A percentile compares a stretch with the other conserved stretches of the same genome.
These are phyloP conservation scores for Microbotryum lychnidis-dioicae DNA, from an alignment of 1,284 basidiomycete species.

Conservation along the genomic window DNA sequence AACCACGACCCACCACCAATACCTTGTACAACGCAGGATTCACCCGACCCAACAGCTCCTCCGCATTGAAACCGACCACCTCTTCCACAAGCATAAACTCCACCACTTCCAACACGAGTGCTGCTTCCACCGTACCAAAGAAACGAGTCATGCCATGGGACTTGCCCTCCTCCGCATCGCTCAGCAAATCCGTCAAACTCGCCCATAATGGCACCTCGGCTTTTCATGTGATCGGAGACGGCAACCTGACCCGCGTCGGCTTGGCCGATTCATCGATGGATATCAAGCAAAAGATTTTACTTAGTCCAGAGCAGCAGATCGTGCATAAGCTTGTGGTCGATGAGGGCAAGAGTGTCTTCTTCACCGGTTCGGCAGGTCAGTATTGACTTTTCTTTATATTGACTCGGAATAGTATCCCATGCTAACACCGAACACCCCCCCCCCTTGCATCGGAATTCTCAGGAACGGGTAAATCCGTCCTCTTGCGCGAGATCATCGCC, in stretches of 20 bases:
- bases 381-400: constrained; percentile 31
- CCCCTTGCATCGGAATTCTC: too few relatives aligned
- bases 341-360: constrained; percentile 74
- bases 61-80: not conserved
- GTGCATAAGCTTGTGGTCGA: constrained; percentile 65
- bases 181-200: constrained; percentile 19
- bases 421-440: too few relatives aligned
- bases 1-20: not conserved
- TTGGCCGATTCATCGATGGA: constrained; percentile 25
- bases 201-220: not conserved
- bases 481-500: constrained; percentile 80
- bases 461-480: constrained; percentile 89
- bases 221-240: not conserved
- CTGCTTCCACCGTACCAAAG: constrained; percentile 3
- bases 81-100: not conserved
- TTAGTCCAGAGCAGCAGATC: constrained; percentile 75
- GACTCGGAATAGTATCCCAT: too few relatives aligned
- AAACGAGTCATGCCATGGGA: constrained; percentile 28
- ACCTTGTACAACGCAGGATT: constrained; percentile 11
- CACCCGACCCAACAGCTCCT: not conserved
- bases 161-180: not conserved
- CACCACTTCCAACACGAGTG: not conserved
- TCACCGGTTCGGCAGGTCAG: constrained; percentile 91
- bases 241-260: constrained; percentile 11
- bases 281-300: constrained; percentile 43